Base-by-base conservation (phyloP, 2,329 filamentous ascomycete genomes). In the Fusarium marasasianum region DNA sequence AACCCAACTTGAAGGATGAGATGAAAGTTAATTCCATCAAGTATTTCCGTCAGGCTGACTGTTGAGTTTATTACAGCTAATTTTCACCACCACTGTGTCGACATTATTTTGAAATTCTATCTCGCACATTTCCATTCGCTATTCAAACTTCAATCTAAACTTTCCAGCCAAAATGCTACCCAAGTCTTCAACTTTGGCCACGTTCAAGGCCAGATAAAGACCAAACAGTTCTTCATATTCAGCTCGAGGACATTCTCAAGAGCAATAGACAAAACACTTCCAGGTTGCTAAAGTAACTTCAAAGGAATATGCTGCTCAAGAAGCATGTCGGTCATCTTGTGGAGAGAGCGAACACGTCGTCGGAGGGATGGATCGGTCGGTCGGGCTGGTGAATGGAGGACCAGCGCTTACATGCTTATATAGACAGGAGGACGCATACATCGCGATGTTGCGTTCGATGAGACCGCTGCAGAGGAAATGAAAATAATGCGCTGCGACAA, bases 271-370 rank as follows among this genome's bases (percentile, higher is more conserved):
- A 4, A 37, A 17, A 37, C 4, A 37, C 14, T 17, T 8, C 35
- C 3, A 17, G 35, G 1, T 9, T 37, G 1, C 3, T 37, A 37
- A 9, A 17, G 14, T 37, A 1, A 37, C 15, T 37, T 1, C 15
- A 37, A 3, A 17, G 35, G 15, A 37, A 37, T 7, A 37, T 37
- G 1, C 0, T 37, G 3, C 1, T 17, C 35, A 9, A 37, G 35
- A 9, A 37, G 35, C 1, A 37, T 0, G 1, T 37, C 35, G 35
- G 15, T 37, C 14, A 37, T 17, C 35, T 33, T 5, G 31, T 33
- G 31, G 13, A 33, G 31, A 31, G 31, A 33, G 31, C 13, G 31
- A 33, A 14, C 31, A 33, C 5, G 2, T 33, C 5, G 5, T 33
- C 31, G 3, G 31, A 5, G 31, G 31, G 11, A 31, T 31, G 31